phyloP scores from a whole-genome alignment of 176 grass and related monocot species.

The Typha latifolia region DNA sequence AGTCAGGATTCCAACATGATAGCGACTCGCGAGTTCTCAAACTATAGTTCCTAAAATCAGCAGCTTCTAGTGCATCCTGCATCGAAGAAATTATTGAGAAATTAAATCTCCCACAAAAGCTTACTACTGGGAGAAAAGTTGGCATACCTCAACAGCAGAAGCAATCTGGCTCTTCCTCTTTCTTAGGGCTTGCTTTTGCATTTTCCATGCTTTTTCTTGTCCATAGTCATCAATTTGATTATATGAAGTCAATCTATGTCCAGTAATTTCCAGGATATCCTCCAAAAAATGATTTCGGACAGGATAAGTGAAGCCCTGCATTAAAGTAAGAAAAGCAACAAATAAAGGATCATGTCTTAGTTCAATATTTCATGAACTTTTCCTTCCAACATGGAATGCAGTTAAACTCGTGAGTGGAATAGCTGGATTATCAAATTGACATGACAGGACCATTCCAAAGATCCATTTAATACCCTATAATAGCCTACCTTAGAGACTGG shows the following conservation, averaged over 20 bases:
- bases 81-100: constrained; percentile 25
- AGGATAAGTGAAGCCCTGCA: constrained; percentile 95
- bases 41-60: constrained; percentile 84
- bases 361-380: background rate
- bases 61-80: constrained; percentile 87
- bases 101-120: constrained; percentile 11
- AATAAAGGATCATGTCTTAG: constrained; percentile 10
- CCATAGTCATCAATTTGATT: constrained; percentile 99
- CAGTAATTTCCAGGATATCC: constrained; percentile 83
- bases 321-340: constrained; percentile 9
- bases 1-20: constrained; percentile 95
- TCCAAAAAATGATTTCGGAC: constrained; percentile 79
- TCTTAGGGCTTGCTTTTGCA: constrained; percentile 89
- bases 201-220: constrained; percentile 98
- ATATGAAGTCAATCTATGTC: constrained; percentile 73
- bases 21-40: constrained; percentile 67
- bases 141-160: constrained; percentile 73
- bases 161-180: constrained; percentile 96
- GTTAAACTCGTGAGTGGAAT: no score
- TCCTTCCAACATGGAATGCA: no score
- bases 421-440: no score
- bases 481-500: no score
- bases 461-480: no score
- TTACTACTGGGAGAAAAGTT: background rate
- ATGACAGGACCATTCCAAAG: no score